Percentiles rank a stretch among this genome's conserved stretches.
phyloP scores from a whole-genome alignment of 2,329 filamentous ascomycete species.

The Myriosclerotinia duriaeana region DNA sequence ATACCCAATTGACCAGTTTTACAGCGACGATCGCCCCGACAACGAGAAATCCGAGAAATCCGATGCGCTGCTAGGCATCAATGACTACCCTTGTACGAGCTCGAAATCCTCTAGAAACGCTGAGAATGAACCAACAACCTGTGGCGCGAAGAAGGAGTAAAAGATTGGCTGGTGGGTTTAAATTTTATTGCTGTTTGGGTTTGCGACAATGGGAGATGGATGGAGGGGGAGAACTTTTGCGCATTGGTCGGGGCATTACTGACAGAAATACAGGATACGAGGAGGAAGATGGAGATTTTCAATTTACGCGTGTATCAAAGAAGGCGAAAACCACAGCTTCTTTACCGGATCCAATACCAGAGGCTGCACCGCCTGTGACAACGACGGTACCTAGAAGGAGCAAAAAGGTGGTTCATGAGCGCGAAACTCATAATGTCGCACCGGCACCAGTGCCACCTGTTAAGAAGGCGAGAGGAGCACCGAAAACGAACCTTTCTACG shows the following conservation, averaged over 20 bases:
- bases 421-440: constrained; percentile 37
- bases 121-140: constrained; percentile 64
- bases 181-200: constrained; percentile 17
- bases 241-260: constrained; percentile 23
- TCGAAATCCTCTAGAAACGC: constrained; percentile 63
- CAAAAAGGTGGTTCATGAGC: constrained; percentile 43
- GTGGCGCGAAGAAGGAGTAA: constrained; percentile 60
- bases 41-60: constrained; percentile 27
- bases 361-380: constrained; percentile 44
- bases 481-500: constrained; percentile 5
- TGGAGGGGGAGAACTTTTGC: constrained; percentile 10
- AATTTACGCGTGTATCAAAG: constrained; percentile 69
- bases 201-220: constrained; percentile 18
- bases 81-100: constrained; percentile 69
- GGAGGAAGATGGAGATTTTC: constrained; percentile 75
- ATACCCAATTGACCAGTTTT: neutral
- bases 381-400: constrained; percentile 41
- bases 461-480: constrained; percentile 44
- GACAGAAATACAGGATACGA: constrained; percentile 52
- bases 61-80: constrained; percentile 47
- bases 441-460: constrained; percentile 32
- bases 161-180: constrained; percentile 59
- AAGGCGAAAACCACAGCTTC: constrained; percentile 55
- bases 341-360: constrained; percentile 36
- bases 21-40: constrained; percentile 20